phyloP scores from a whole-genome alignment of 2,329 filamentous ascomycete species.

The Alternaria viburni region DNA sequence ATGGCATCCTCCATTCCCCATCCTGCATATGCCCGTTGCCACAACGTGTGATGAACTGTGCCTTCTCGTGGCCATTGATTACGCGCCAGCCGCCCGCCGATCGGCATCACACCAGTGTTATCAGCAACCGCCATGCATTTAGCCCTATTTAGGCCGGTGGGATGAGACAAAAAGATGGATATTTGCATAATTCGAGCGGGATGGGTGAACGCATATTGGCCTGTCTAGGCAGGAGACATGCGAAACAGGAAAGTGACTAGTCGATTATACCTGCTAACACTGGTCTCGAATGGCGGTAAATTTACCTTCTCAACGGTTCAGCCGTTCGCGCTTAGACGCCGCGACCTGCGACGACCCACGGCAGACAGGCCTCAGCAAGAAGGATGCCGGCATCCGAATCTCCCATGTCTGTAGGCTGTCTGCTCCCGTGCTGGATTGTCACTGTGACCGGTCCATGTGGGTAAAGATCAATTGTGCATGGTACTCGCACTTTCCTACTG shows the following conservation, averaged over 20 bases:
- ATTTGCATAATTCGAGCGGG: slow-evolving; percentile 9
- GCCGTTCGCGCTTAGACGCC: slow-evolving; percentile 1
- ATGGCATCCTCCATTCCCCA: background rate
- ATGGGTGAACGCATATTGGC: background rate
- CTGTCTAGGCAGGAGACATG: background rate
- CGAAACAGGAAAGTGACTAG: background rate
- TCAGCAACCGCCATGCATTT: slow-evolving; percentile 13
- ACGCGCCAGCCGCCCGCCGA: slow-evolving; percentile 14
- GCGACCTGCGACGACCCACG: background rate
- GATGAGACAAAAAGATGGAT: slow-evolving; percentile 6
- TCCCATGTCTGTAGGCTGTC: slow-evolving; percentile 5
- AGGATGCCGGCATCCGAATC: slow-evolving; percentile 3
- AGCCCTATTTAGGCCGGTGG: slow-evolving; percentile 1
- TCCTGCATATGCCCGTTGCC: background rate
- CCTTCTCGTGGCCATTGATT: slow-evolving; percentile 13
- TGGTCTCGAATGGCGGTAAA: slow-evolving; percentile 12
- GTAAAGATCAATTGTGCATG: background rate
- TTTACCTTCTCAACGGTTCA: background rate
- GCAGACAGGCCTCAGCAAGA: background rate
- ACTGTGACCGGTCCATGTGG: background rate
- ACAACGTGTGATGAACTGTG: background rate
- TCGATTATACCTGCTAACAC: background rate
- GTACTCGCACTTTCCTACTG: background rate
- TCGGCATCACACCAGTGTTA: slow-evolving; percentile 2
- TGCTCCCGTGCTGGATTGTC: background rate